These are phyloP conservation scores for Toxoplasma gondii DNA, from an alignment of 169 alveolate species.

Conservation along the genomic window DNA sequence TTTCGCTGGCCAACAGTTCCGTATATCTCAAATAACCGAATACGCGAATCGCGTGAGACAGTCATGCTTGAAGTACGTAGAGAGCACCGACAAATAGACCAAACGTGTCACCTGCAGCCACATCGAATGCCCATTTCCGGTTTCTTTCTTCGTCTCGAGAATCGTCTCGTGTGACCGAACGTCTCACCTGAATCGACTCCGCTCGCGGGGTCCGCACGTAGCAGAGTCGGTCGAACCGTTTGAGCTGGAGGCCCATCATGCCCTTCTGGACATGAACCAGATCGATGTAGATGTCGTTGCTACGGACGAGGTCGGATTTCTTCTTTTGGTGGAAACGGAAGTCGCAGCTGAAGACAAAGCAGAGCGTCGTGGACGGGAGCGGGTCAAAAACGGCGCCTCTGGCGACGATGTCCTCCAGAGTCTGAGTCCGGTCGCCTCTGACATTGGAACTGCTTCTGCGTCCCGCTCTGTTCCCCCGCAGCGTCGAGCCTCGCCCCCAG, in stretches of 20 bases:
- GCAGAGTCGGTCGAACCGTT: background rate
- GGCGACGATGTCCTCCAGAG: background rate
- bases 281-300: constrained; percentile 60
- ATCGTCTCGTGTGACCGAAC: background rate
- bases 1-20: no score
- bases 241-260: constrained; percentile 3
- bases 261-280: constrained; percentile 46
- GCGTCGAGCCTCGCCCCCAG: background rate
- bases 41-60: no score
- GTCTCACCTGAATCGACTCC: background rate
- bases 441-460: background rate
- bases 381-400: background rate
- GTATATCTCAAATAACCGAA: no score
- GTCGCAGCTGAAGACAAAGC: constrained; percentile 59
- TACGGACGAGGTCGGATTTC: constrained; percentile 45
- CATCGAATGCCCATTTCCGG: no score
- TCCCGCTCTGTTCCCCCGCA: background rate
- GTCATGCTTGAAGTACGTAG: no score
- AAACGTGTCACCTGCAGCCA: no score
- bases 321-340: constrained; percentile 66
- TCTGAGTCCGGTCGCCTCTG: background rate
- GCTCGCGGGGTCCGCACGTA: background rate
- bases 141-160: no score
- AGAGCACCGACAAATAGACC: no score
- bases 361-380: constrained; percentile 57